These are phyloP conservation scores for Phylloporus arenicola DNA, from an alignment of 768 basidiomycete species.

Conservation along the genomic window DNA sequence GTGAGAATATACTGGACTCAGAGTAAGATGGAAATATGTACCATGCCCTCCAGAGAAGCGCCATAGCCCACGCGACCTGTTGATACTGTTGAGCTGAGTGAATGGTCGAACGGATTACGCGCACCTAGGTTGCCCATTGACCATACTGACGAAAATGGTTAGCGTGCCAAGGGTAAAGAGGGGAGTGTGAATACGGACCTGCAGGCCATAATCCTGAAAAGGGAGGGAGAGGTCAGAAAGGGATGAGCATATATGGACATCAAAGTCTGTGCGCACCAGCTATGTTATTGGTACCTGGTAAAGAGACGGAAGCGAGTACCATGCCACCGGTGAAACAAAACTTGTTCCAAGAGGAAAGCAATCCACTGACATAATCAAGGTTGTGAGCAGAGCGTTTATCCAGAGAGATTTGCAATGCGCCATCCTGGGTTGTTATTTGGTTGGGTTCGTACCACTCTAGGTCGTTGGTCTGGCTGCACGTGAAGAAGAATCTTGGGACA, in stretches of 20 bases:
- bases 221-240: background rate
- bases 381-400: slow-evolving; percentile 60
- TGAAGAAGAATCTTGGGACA: slow-evolving; percentile 1
- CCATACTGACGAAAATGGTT: slow-evolving; percentile 42
- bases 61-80: slow-evolving; percentile 82
- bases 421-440: slow-evolving; percentile 67
- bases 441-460: slow-evolving; percentile 89
- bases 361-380: slow-evolving; percentile 66
- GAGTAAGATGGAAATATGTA: slow-evolving; percentile 27
- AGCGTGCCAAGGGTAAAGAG: slow-evolving; percentile 5
- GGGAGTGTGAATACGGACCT: slow-evolving; percentile 13
- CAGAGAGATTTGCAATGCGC: slow-evolving; percentile 72
- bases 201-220: slow-evolving; percentile 69
- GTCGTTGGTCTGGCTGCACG: slow-evolving; percentile 50
- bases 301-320: slow-evolving; percentile 58
- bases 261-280: slow-evolving; percentile 26
- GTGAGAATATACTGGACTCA: slow-evolving; percentile 3
- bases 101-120: slow-evolving; percentile 3
- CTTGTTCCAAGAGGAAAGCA: slow-evolving; percentile 79
- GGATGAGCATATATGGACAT: background rate
- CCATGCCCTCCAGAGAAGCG: slow-evolving; percentile 78
- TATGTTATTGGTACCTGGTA: slow-evolving; percentile 64
- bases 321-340: slow-evolving; percentile 92
- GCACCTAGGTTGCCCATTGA: slow-evolving; percentile 73
- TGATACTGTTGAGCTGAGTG: background rate